A percentile compares a stretch with the other conserved stretches of the same genome.
These are phyloP conservation scores for Coemansia furcata DNA, from an alignment of 192 early-diverging fungal species.

Conservation along the genomic window DNA sequence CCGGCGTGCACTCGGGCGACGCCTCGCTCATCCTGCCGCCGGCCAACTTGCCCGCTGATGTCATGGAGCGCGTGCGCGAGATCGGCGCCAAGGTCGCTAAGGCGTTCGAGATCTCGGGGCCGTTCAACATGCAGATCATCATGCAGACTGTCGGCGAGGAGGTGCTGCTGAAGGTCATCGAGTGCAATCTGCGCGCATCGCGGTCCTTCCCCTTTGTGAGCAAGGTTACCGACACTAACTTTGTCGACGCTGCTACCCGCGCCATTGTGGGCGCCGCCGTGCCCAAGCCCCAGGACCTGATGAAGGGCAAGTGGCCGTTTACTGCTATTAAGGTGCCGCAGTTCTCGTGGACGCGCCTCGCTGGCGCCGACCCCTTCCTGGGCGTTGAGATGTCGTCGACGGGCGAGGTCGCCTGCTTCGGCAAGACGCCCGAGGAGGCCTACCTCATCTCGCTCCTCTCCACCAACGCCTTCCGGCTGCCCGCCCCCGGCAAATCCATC, in stretches of 20 bases:
- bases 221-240: constrained; percentile 88
- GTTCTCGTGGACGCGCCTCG: constrained; percentile 94
- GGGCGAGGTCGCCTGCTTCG: constrained; percentile 98
- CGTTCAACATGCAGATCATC: constrained; percentile 99
- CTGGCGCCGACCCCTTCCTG: constrained; percentile 93
- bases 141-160: constrained; percentile 51
- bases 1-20: constrained; percentile 97
- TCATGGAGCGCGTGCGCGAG: constrained; percentile 63
- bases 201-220: constrained; percentile 98
- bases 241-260: constrained; percentile 87
- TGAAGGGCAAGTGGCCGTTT: constrained; percentile 59
- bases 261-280: constrained; percentile 68
- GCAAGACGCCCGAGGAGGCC: constrained; percentile 83
- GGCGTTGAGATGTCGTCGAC: constrained; percentile 99
- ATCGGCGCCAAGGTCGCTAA: constrained; percentile 85
- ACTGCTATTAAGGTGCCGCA: constrained; percentile 93
- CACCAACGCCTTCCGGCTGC: constrained; percentile 91
- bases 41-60: constrained; percentile 53
- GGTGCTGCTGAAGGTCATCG: constrained; percentile 87
- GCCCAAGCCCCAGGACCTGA: constrained; percentile 58
- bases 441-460: constrained; percentile 78
- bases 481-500: constrained; percentile 57
- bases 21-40: constrained; percentile 89
- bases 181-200: constrained; percentile 97
- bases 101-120: constrained; percentile 94